Conservation (phyloP, 257 asterid genomes). For the Craterostigma plantagineum region DNA sequence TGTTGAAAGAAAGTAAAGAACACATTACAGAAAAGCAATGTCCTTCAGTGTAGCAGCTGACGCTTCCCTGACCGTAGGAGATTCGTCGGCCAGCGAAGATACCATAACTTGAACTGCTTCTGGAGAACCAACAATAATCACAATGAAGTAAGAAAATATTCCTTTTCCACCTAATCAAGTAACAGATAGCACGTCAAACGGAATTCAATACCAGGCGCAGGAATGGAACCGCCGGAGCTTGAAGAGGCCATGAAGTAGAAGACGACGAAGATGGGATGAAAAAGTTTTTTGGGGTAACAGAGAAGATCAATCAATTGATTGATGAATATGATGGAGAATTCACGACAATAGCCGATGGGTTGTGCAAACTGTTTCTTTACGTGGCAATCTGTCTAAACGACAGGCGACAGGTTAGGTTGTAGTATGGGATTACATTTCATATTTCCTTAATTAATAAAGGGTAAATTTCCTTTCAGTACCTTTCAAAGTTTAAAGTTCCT, state of each 20-base stretch:
- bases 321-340: not conserved
- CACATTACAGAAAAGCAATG: conserved; percentile 54
- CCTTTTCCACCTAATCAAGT: not conserved
- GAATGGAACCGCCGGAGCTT: conserved; percentile 56
- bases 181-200: not conserved
- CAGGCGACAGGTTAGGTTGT: too few relatives aligned
- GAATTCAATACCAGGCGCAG: conserved; percentile 53
- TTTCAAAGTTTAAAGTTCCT: too few relatives aligned
- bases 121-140: conserved; percentile 10
- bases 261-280: not conserved
- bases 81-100: conserved; percentile 73
- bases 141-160: not conserved
- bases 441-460: too few relatives aligned
- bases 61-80: conserved; percentile 66
- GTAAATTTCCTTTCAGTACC: too few relatives aligned
- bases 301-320: not conserved
- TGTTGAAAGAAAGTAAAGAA: conserved; percentile 1
- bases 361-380: too few relatives aligned
- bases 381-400: too few relatives aligned
- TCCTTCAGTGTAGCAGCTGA: conserved; percentile 78
- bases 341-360: too few relatives aligned
- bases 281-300: not conserved
- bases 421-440: too few relatives aligned
- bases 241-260: conserved; percentile 47
- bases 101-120: conserved; percentile 97